Percentiles rank a stretch among this genome's conserved stretches.
Evolutionary conservation across 169 alveolate species (phyloP).

Genomic region (Plasmodium malariae): DNA sequence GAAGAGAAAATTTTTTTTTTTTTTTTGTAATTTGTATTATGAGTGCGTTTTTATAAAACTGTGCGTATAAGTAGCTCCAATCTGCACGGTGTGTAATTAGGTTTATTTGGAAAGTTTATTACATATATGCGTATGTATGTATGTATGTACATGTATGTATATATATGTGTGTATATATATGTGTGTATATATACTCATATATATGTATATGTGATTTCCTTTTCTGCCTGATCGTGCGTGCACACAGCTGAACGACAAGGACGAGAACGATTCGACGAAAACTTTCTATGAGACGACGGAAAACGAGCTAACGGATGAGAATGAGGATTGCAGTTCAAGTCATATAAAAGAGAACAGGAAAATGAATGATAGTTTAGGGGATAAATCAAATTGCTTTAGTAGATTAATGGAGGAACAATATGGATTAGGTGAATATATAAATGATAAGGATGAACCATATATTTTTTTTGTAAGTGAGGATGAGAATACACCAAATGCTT

Average conservation of each 20-base stretch:
- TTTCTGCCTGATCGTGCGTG: background rate
- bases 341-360: constrained; percentile 7
- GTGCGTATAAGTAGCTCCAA: too few species aligned
- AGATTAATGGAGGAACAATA: background rate
- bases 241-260: constrained; percentile 40
- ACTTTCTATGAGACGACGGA: constrained; percentile 74
- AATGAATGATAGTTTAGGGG: background rate
- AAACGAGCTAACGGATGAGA: constrained; percentile 59
- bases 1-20: too few species aligned
- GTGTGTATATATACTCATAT: background rate
- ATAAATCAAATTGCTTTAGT: background rate
- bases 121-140: too few species aligned
- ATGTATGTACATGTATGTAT: background rate
- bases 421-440: background rate
- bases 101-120: too few species aligned
- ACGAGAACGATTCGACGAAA: constrained; percentile 67
- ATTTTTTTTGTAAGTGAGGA: constrained; percentile 17
- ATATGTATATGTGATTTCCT: background rate
- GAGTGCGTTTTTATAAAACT: too few species aligned
- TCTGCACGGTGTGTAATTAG: too few species aligned
- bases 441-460: background rate
- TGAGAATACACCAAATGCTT: constrained; percentile 3
- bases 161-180: background rate
- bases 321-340: background rate
- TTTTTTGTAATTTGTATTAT: too few species aligned